Conservation (phyloP, 164 flowering plant genomes). For the Chimonanthus praecox region DNA sequence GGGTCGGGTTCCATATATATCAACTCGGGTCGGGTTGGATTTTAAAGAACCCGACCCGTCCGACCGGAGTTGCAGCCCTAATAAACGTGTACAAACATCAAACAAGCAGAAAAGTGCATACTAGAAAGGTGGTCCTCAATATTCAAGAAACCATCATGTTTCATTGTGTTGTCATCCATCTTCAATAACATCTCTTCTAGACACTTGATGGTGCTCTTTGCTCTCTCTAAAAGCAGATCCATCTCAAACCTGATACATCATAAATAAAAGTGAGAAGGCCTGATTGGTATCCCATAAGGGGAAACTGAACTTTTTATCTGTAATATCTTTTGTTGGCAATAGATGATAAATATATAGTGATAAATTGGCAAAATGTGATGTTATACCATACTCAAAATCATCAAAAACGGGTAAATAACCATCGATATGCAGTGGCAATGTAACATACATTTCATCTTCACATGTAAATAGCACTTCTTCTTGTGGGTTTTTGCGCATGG, state of each 20-base stretch:
- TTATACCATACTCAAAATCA: too few relatives aligned
- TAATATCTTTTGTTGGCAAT: too few relatives aligned
- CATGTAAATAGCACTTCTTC: slow-evolving; percentile 95
- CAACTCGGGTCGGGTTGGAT: too few relatives aligned
- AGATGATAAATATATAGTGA: too few relatives aligned
- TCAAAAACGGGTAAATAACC: too few relatives aligned
- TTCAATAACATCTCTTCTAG: slow-evolving; percentile 79
- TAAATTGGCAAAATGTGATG: too few relatives aligned
- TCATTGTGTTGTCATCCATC: slow-evolving; percentile 43
- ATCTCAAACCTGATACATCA: slow-evolving; percentile 69
- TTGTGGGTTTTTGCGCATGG: slow-evolving; percentile 94
- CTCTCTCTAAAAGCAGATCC: slow-evolving; percentile 90
- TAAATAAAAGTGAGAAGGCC: neutral
- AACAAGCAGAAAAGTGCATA: slow-evolving; percentile 13
- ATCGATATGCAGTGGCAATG: neutral
- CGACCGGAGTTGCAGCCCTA: too few relatives aligned
- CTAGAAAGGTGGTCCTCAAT: slow-evolving; percentile 75
- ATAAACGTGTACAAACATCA: neutral
- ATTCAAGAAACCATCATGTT: slow-evolving; percentile 45
- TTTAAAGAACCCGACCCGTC: too few relatives aligned
- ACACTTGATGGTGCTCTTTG: slow-evolving; percentile 61
- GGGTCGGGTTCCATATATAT: too few relatives aligned
- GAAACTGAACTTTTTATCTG: too few relatives aligned
- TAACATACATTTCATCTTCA: slow-evolving; percentile 92
- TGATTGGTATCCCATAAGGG: neutral